Conservation (phyloP, 2,329 filamentous ascomycete genomes). For the Pseudogymnoascus pannorum region DNA sequence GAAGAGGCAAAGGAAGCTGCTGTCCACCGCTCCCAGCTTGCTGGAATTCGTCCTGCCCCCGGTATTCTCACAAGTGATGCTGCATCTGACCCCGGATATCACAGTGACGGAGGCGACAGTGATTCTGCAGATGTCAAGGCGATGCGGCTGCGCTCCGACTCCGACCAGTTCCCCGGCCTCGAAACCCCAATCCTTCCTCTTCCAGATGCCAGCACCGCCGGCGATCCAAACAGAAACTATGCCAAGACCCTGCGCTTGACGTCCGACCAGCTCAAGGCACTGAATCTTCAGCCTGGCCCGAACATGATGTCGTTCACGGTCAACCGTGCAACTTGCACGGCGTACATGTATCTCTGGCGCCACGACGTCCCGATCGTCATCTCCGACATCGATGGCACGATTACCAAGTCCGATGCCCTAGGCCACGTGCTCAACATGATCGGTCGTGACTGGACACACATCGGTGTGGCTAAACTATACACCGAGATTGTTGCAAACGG, state of each 20-base stretch:
- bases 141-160: slow-evolving; percentile 57
- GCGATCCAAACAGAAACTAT: slow-evolving; percentile 77
- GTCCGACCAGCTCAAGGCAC: slow-evolving; percentile 84
- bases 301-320: slow-evolving; percentile 96
- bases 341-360: slow-evolving; percentile 90
- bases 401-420: slow-evolving; percentile 92
- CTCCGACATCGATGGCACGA: slow-evolving; percentile 97
- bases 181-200: slow-evolving; percentile 43
- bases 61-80: slow-evolving; percentile 48
- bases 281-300: slow-evolving; percentile 74
- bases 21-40: slow-evolving; percentile 52
- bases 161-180: slow-evolving; percentile 50
- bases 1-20: slow-evolving; percentile 92
- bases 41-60: slow-evolving; percentile 37
- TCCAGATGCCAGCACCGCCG: slow-evolving; percentile 53
- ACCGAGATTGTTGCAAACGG: slow-evolving; percentile 92
- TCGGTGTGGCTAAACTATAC: slow-evolving; percentile 93
- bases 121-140: slow-evolving; percentile 42
- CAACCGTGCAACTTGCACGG: slow-evolving; percentile 85
- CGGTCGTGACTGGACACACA: slow-evolving; percentile 94
- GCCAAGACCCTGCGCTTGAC: slow-evolving; percentile 94
- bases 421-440: slow-evolving; percentile 96
- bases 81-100: slow-evolving; percentile 87
- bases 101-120: slow-evolving; percentile 72
- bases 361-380: slow-evolving; percentile 91